Percentiles rank a stretch among this genome's conserved stretches.
These are phyloP conservation scores for Backusella westeae DNA, from an alignment of 192 early-diverging fungal genomes.

Conservation along the genomic window DNA sequence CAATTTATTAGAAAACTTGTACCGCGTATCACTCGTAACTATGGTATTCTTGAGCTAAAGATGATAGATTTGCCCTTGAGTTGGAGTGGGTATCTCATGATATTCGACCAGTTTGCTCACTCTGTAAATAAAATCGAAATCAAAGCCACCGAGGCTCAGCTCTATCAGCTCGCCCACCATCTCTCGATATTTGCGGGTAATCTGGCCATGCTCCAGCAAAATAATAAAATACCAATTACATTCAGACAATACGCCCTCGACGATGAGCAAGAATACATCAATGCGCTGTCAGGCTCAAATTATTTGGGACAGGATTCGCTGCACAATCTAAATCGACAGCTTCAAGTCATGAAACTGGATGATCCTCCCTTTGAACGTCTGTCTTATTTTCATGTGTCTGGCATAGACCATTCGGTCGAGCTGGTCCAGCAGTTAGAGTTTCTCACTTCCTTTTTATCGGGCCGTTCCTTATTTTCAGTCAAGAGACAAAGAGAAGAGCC, in stretches of 20 bases:
- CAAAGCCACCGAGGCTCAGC: not conserved
- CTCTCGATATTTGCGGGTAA: constrained; percentile 29
- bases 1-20: constrained; percentile 20
- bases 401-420: not conserved
- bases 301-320: constrained; percentile 19
- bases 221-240: constrained; percentile 27
- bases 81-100: constrained; percentile 24
- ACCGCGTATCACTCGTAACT: constrained; percentile 26
- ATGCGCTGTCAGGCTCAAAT: not conserved
- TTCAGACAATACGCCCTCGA: constrained; percentile 26
- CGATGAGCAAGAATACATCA: not conserved
- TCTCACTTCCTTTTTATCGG: constrained; percentile 10
- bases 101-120: constrained; percentile 35
- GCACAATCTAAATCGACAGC: constrained; percentile 4
- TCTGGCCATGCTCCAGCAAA: constrained; percentile 22
- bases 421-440: not conserved
- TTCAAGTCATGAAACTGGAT: constrained; percentile 8
- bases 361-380: constrained; percentile 23
- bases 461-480: not conserved
- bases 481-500: constrained; percentile 8
- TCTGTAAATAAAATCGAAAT: constrained; percentile 25
- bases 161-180: constrained; percentile 17
- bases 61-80: constrained; percentile 21
- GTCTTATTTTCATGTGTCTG: not conserved
- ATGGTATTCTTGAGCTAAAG: constrained; percentile 19